Base-by-base conservation (phyloP, 1,284 basidiomycete species). In the Leccinum huronense region DNA sequence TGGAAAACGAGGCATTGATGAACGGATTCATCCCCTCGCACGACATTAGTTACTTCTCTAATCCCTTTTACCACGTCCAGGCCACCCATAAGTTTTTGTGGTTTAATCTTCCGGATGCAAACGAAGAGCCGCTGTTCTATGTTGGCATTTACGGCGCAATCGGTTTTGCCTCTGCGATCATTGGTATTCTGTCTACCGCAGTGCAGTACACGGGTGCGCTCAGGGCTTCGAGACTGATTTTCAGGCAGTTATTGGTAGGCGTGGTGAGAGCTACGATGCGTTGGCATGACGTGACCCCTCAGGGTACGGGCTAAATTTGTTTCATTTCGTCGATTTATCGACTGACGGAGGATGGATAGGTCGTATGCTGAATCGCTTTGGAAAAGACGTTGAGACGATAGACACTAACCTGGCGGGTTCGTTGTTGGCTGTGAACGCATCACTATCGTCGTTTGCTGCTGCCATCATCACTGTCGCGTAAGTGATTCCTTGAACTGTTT, bases 391-490 rank as follows among this genome's bases (percentile, higher is more conserved):
- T 59, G 81, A 82, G 65, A 81, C 80, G 1, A 79, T 84, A 45
- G 83, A 84, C 66, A 73, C 70, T 3, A 79, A 75, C 55, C 70
- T 84, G 51, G 75, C 75, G 3, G 9, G 61, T 16, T 89, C 90
- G 1, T 76, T 94, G 31, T 86, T 90, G 66, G 82, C 86, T 5
- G 90, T 93, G 58, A 90, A 93, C 68, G 81, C 83, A 0, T 89
- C 90, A 2, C 76, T 93, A 40, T 91, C 90, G 0, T 84, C 83
- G 34, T 89, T 95, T 74, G 80, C 89, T 48, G 79, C 78, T 33
- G 69, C 74, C 5, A 73, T 76, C 27, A 5, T 77, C 34, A 77
- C 75, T 3, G 72, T 77, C 36, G 68, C 63, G 74, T 76, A 59
- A 19, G 74, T 73, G 27, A 33, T 4, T 0, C 38, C 3, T 55